Base-by-base conservation (phyloP, 495 filamentous ascomycete species). In the Aspergillus sclerotiicarbonarius region DNA sequence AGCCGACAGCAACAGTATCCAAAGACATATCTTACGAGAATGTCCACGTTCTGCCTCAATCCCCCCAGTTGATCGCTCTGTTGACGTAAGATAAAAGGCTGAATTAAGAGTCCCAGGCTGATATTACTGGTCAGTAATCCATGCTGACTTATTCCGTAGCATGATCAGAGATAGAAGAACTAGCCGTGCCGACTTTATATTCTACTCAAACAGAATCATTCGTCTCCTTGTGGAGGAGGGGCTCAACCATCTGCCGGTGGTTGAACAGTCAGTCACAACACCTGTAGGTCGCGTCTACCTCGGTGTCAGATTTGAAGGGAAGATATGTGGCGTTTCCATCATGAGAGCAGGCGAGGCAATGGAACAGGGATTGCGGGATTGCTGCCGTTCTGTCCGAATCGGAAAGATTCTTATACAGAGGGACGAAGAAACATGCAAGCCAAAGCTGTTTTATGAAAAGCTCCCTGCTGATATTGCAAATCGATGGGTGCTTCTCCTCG, bases 191-290 rank as follows among this genome's bases (percentile, higher is more conserved):
- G 94, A 98, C 73, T 98, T 98, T 73, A 96, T 98, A 65, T 98
- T 98, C 80, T 96, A 97, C 74, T 96, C 93, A 48, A 98, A 98
- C 77, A 86, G 94, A 61, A 98, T 98, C 68, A 98, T 98, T 67
- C 91, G 95, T 20, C 82, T 98, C n/a, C 82, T 98, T 10, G 95
- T 98, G 21, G 94, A 98, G 73, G 94, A 98, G 74, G 94, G 95
- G 12, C 80, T 98, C 33, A 98, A 98, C 72, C 94, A 98, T 73
- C 84, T 98, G 29, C 94, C 94, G 15, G 91, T 95, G 19, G 82
- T 96, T 30, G 87, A 89, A 62, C 90, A 94, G 65, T 85, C 87
- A 4, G 84, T 98, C 60, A 94, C 88, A 18, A 97, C 94, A 16
- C 94, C 95, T 0, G 89, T 96, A 57, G 95, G 91, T 29, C 84